Percentiles rank a stretch among this genome's conserved stretches.
These are phyloP conservation scores for Pythium phragmitis DNA, from an alignment of 352 stramenopile species.

Conservation along the genomic window DNA sequence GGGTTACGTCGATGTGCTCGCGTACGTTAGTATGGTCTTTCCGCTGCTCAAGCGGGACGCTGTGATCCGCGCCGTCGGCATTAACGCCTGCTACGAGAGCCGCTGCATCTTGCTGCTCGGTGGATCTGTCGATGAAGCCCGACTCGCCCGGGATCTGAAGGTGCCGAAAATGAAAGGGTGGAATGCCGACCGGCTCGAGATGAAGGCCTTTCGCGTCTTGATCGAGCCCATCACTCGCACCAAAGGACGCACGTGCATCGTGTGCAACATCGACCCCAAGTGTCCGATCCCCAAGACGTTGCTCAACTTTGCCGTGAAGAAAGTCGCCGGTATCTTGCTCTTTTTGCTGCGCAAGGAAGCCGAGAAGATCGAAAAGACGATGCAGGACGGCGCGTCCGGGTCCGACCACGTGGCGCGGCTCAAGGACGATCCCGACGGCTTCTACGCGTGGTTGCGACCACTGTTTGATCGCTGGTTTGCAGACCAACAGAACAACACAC, in stretches of 20 bases:
- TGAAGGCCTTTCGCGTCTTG: constrained; percentile 69
- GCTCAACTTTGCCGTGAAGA: constrained; percentile 85
- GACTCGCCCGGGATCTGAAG: constrained; percentile 25
- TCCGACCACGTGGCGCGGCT: constrained; percentile 69
- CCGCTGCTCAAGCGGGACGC: constrained; percentile 71
- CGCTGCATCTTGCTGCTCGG: constrained; percentile 68
- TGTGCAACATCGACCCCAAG: constrained; percentile 79
- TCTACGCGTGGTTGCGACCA: constrained; percentile 70
- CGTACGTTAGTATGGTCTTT: constrained; percentile 72
- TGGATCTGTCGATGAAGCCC: constrained; percentile 45
- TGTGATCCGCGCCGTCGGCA: constrained; percentile 66
- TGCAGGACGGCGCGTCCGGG: constrained; percentile 34
- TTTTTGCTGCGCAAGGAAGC: constrained; percentile 77
- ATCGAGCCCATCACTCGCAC: constrained; percentile 75
- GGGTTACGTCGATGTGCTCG: constrained; percentile 53
- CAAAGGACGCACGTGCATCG: constrained; percentile 67
- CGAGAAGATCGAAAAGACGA: constrained; percentile 67
- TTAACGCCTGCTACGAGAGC: constrained; percentile 81
- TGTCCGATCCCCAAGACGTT: constrained; percentile 66
- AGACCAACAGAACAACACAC: constrained; percentile 34
- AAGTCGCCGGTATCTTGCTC: constrained; percentile 72
- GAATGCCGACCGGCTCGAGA: constrained; percentile 71
- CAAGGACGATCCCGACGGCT: constrained; percentile 63
- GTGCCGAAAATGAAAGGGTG: constrained; percentile 63
- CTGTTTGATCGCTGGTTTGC: constrained; percentile 70